These are phyloP conservation scores for Arthrobotrys musiformis DNA, from an alignment of 2,329 filamentous ascomycete species.

Conservation along the genomic window DNA sequence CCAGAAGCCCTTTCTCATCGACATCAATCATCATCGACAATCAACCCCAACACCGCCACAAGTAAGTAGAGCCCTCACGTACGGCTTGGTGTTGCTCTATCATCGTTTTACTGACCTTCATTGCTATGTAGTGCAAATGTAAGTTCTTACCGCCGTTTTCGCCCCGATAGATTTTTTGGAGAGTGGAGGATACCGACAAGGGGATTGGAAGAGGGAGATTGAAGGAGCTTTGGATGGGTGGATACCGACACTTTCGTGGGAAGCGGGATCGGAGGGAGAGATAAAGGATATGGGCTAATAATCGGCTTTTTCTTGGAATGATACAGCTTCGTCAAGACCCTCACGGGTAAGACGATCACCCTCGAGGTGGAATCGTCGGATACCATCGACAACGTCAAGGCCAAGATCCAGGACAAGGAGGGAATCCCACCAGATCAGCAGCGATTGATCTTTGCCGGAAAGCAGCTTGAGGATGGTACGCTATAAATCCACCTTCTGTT, in stretches of 20 bases:
- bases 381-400: slow-evolving; percentile 99
- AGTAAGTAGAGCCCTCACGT: slow-evolving; percentile 56
- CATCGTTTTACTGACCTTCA: slow-evolving; percentile 65
- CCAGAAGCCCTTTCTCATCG: slow-evolving; percentile 44
- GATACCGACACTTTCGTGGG: slow-evolving; percentile 55
- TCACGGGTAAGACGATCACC: slow-evolving; percentile 99
- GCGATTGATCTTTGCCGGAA: slow-evolving; percentile 97
- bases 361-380: slow-evolving; percentile 98
- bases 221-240: slow-evolving; percentile 49
- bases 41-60: slow-evolving; percentile 55
- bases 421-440: slow-evolving; percentile 98
- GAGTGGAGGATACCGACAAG: not conserved
- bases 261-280: slow-evolving; percentile 7
- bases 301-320: slow-evolving; percentile 30
- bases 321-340: slow-evolving; percentile 98
- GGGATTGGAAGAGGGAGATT: slow-evolving; percentile 10
- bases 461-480: slow-evolving; percentile 91
- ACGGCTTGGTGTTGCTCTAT: slow-evolving; percentile 2
- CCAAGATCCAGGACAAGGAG: slow-evolving; percentile 99
- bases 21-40: slow-evolving; percentile 58
- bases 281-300: slow-evolving; percentile 59
- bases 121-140: slow-evolving; percentile 83
- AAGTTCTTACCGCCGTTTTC: slow-evolving; percentile 65
- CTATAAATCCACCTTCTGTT: not conserved
- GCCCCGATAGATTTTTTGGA: slow-evolving; percentile 4